Base-by-base conservation (phyloP, 176 grass and related monocot genomes). In the Oryza punctata region DNA sequence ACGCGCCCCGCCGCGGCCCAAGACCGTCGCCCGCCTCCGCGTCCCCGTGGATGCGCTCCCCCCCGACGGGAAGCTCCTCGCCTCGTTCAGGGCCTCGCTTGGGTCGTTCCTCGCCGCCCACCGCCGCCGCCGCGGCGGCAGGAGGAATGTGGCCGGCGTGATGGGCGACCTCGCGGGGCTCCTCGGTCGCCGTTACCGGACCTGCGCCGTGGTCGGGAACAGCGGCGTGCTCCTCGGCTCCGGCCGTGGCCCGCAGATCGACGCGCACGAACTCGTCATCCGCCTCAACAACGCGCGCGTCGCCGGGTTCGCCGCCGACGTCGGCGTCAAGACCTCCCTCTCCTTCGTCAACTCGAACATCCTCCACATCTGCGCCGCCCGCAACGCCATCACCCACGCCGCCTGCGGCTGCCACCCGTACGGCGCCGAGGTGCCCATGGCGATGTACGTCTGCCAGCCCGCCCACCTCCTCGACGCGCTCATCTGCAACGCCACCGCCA, bases 291-390 rank as follows among this genome's bases (percentile, higher is more conserved):
- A 95, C 86, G 93, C 96, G 12, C 91, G 83, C 10, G 46, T 87
- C 24, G 33, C 11, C 14, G 80, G 89, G 12, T 82, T 80, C 75
- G 79, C 68, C 37, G 74, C 73, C 33, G 87, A 93, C 84, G 89
- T 95, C 10, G 93, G 91, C 30, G 40, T 89, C 37, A 85, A 52
- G 82, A 95, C 96, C 2, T 85, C 86, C 18, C 82, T 95, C 25
- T 83, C 96, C 15, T 90, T 98, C 91, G 73, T 98, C 79, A 93
- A 98, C 81, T 90, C 87, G 81, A 95, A 95, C 85, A 80, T 95
- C 69, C 91, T 98, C 81, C 89, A 88, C 78, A 38, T 80, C 24
- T 95, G 91, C 87, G 44, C 90, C 5, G 8, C 71, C 32, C 88
- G 67, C 16, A 19, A 5, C 25, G 84, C 78, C 59, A 35, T 11